Base-by-base conservation (phyloP, 2,329 filamentous ascomycete species). In the Dendrostoma leiphaemia region DNA sequence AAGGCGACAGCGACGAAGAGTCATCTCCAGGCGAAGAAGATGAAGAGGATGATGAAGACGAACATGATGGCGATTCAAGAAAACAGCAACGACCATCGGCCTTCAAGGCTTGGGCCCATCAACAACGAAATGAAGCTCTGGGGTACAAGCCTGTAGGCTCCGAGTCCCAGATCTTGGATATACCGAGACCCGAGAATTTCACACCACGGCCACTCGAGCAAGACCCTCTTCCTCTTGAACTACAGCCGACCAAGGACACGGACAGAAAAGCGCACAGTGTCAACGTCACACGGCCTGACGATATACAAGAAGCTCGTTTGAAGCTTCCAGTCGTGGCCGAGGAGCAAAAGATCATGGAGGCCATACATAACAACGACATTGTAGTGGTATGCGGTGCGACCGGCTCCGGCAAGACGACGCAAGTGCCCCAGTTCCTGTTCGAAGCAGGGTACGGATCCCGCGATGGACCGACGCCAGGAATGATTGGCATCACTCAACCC, bases 261-360 rank as follows among this genome's bases (percentile, higher is more conserved):
- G 77, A 78, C 34, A 80, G 91, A 57, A 93, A 92, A 65, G 88
- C 88, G 1, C 92, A 85, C 67, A 88, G 85, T 57, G 86, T 97
- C 1, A 70, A 82, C 1, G 85, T 97, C 2, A 74, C 82, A 35
- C 83, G 94, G 54, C 74, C 82, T 0, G 74, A 85, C 5, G 86
- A 88, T 17, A 88, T 97, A 21, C 90, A 97, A 67, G 82, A 86
- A 45, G 83, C 86, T 10, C 85, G 94, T 12, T 70, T 95, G 44
- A 84, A 89, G 53, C 79, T 99, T 15, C 94, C 94, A 0, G 90
- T 99, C 1, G 91, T 97, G 2, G 90, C 90, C 2, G 92, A 97
- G 69, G 94, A 99, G 70, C 94, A 99, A 67, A 91, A 88, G 64
- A 92, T 99, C 28, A 97, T 99, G 92, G 94, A 99, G 71, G 91